phyloP scores from a whole-genome alignment of 768 basidiomycete species.

The Erythrobasidium yunnanense region DNA sequence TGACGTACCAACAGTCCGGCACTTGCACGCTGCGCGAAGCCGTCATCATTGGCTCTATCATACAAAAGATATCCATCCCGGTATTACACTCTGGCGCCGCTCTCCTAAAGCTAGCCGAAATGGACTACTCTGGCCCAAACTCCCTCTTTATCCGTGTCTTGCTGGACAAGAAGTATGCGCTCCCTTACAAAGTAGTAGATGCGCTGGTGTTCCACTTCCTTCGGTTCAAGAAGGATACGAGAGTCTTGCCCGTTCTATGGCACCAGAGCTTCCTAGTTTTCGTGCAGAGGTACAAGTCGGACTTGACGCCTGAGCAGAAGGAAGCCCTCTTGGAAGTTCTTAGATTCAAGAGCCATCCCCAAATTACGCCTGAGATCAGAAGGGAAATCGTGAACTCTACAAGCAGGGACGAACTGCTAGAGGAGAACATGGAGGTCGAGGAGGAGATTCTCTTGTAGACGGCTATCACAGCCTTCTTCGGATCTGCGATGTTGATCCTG shows the following conservation, averaged over 20 bases:
- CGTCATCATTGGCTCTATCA: constrained; percentile 79
- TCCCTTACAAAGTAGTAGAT: constrained; percentile 96
- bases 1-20: constrained; percentile 48
- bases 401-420: constrained; percentile 66
- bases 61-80: constrained; percentile 82
- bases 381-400: constrained; percentile 80
- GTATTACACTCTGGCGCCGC: constrained; percentile 96
- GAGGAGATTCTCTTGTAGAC: constrained; percentile 26
- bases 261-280: constrained; percentile 93
- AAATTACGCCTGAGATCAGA: constrained; percentile 80
- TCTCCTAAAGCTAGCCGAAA: constrained; percentile 77
- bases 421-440: constrained; percentile 49
- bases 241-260: constrained; percentile 92
- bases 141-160: constrained; percentile 94
- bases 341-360: constrained; percentile 68
- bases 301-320: constrained; percentile 93
- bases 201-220: constrained; percentile 97
- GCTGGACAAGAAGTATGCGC: constrained; percentile 91
- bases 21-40: constrained; percentile 82
- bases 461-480: no score
- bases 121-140: constrained; percentile 94
- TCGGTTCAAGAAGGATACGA: constrained; percentile 70
- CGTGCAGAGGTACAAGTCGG: constrained; percentile 85
- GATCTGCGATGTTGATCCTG: no score
- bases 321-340: constrained; percentile 91